phyloP scores from a whole-genome alignment of 139 green algal species.

The Micromonas commoda region DNA sequence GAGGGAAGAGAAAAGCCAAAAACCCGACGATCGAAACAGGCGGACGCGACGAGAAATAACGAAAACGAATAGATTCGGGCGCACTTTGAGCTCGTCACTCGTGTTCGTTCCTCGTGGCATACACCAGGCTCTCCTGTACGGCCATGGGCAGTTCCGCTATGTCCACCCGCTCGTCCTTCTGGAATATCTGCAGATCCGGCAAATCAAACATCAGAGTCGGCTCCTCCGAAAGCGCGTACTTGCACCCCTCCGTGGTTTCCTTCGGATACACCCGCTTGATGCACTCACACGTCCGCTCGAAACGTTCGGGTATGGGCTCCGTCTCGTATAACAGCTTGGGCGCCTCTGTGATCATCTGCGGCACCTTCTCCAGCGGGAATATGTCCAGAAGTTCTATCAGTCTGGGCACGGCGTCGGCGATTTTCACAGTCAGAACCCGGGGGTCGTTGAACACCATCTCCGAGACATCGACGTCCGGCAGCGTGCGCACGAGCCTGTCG shows the following conservation, averaged over 20 bases:
- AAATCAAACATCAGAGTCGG: slow-evolving; percentile 10
- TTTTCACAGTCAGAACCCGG: neutral
- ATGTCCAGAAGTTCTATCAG: neutral
- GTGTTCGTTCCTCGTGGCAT: slow-evolving; percentile 14
- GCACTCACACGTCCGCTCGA: neutral
- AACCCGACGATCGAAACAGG: neutral
- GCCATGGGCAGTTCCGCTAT: slow-evolving; percentile 22
- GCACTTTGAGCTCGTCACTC: neutral
- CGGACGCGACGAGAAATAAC: neutral
- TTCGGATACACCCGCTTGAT: neutral
- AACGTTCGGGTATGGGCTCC: neutral
- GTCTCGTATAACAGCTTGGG: neutral
- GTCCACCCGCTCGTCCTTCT: neutral
- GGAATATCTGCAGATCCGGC: slow-evolving; percentile 5
- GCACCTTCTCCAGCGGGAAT: neutral
- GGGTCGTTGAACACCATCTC: neutral
- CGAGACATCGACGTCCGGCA: neutral
- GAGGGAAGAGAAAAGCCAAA: neutral
- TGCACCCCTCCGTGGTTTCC: neutral
- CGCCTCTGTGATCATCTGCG: slow-evolving; percentile 1
- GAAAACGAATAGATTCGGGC: neutral
- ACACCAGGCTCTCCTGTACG: slow-evolving; percentile 10
- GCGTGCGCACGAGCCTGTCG: slow-evolving; percentile 1
- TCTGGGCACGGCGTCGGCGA: neutral
- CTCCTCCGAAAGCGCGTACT: slow-evolving; percentile 4